phyloP scores from a whole-genome alignment of 2,329 filamentous ascomycete genomes.

The Rhexocercosporidium sp. region DNA sequence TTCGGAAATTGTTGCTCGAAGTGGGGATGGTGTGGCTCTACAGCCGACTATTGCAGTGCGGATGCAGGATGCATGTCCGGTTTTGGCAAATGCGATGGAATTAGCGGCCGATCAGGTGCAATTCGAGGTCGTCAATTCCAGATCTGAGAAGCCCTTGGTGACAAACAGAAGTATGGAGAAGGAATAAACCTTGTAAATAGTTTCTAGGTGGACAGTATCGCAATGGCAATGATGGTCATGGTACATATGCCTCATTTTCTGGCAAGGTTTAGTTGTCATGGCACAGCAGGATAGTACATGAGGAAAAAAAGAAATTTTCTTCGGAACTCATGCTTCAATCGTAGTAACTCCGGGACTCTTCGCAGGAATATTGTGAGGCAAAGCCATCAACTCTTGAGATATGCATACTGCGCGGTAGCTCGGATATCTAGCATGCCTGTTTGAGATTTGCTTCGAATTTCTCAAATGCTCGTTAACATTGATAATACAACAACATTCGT shows the following conservation, averaged over 20 bases:
- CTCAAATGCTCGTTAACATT: no score
- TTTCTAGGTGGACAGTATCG: background rate
- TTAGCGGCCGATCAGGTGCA: background rate
- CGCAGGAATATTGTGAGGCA: background rate
- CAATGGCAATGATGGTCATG: background rate
- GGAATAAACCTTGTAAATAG: background rate
- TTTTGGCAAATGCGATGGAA: constrained; percentile 20
- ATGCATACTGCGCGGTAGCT: no score
- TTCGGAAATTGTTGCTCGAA: constrained; percentile 19
- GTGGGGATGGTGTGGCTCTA: constrained; percentile 22
- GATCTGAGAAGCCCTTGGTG: background rate
- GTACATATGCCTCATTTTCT: background rate
- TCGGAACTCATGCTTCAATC: background rate
- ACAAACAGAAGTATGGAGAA: background rate
- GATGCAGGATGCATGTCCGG: constrained; percentile 17
- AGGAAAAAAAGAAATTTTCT: background rate
- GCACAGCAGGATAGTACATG: background rate
- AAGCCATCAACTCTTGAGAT: background rate
- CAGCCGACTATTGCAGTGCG: constrained; percentile 8
- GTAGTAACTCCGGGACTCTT: background rate
- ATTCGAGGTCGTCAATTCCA: constrained; percentile 6
- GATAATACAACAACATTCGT: no score
- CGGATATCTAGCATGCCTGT: no score
- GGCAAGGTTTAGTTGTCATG: background rate
- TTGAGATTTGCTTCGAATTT: no score